Evolutionary conservation across 73 alveolate genomes (phyloP), one percentile per base, ranked within the genome.

Genomic region (Tetrahymena thermophila): DNA sequence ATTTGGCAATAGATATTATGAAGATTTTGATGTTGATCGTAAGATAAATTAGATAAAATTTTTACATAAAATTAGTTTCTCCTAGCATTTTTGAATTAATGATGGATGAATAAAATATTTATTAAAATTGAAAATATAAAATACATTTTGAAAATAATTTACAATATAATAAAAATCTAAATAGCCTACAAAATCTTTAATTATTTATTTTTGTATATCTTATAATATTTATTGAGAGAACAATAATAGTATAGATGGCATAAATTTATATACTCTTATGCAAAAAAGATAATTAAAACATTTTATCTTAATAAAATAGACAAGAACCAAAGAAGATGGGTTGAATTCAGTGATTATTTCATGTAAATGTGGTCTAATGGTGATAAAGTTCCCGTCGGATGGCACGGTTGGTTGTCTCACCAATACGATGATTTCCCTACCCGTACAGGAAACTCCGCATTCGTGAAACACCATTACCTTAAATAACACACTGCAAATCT

Each of bases 351-450:
- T 89, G 97, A 95, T 56, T 95, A 95, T 43, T 95, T 95, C 84
- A 89, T 56, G 35, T 85, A 94, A 95, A 85, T 93, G 95, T 89
- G 94, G 37, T 44, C 94, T 23, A 71, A 85, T 43, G 97, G 97
- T 34, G 97, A 95, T 55, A 95, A 94, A 89, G 85, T 95, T 17
- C 97, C 97, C 19, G 95, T 95, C 17, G 43, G 44, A 43, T 95
- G 97, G 97, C 97, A 95, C 56, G 97, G 97, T 85, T 95, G 97
- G 97, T 71, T 95, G 95, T 43, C 97, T 85, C 95, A 95, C 56
- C 43, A 44, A 44, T 95, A 95, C 94, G 97, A 95, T 50, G 97
- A 95, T 85, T 55, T 38, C 44, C 97, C 97, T 50, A 44, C 97
- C 34, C 93, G 97, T 85, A 95, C 97, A 35, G 97, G 97, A 21